These are phyloP conservation scores for Linum usitatissimum DNA, from an alignment of 345 rosid species.

Conservation along the genomic window DNA sequence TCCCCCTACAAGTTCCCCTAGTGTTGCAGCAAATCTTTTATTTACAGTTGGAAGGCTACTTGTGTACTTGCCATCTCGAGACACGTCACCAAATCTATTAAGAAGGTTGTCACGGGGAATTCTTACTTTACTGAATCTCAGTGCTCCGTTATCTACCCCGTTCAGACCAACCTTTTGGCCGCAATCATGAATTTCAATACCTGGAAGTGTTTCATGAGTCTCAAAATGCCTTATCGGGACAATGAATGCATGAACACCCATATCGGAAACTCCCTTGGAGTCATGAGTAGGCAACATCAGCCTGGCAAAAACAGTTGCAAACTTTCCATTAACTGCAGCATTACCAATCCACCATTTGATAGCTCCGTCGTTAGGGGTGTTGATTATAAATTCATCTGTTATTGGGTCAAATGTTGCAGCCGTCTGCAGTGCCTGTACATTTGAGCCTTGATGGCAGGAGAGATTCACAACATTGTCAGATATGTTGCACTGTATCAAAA, in stretches of 20 bases:
- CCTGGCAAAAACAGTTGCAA: constrained; percentile 87
- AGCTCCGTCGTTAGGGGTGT: constrained; percentile 90
- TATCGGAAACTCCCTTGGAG: constrained; percentile 52
- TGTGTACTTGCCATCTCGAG: constrained; percentile 86
- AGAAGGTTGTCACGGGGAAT: constrained; percentile 94
- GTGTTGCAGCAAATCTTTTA: constrained; percentile 88
- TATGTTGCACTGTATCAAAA: background rate
- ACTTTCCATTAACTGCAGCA: constrained; percentile 93
- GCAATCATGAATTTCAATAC: constrained; percentile 88
- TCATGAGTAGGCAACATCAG: constrained; percentile 84
- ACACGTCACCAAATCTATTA: constrained; percentile 91
- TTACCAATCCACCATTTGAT: constrained; percentile 99
- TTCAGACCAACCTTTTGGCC: constrained; percentile 92
- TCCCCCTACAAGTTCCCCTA: constrained; percentile 98
- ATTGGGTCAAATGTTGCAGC: constrained; percentile 76
- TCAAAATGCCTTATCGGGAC: constrained; percentile 84
- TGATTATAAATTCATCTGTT: constrained; percentile 64
- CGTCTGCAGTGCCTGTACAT: constrained; percentile 93
- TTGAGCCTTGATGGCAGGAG: constrained; percentile 49
- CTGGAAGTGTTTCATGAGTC: constrained; percentile 78
- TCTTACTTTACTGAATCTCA: constrained; percentile 74
- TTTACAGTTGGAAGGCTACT: constrained; percentile 87
- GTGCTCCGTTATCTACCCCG: constrained; percentile 96
- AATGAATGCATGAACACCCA: constrained; percentile 98
- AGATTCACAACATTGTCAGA: background rate